These are phyloP conservation scores for Mallotus japonicus DNA, from an alignment of 441 rosid genomes.

Conservation along the genomic window DNA sequence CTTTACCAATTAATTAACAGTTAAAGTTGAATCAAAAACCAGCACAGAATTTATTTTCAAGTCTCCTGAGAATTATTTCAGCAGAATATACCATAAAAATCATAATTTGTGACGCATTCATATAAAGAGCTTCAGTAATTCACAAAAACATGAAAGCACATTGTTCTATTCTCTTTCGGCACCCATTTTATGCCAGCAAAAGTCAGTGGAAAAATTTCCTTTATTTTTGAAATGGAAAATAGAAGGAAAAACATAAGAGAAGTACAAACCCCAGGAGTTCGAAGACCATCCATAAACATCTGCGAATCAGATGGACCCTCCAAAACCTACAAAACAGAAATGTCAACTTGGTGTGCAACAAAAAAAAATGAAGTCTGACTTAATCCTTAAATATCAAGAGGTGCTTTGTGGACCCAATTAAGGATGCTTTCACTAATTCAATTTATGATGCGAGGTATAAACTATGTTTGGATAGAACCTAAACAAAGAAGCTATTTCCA, in stretches of 20 bases:
- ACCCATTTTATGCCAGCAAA: neutral
- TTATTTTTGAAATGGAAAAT: neutral
- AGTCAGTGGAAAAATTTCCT: neutral
- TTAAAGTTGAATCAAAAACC: neutral
- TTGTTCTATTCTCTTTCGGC: neutral
- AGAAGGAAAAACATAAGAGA: conserved; percentile 19
- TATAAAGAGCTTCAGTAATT: neutral
- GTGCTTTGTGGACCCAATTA: conserved; percentile 4
- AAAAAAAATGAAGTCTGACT: neutral
- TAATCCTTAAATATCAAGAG: neutral
- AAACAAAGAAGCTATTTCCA: neutral
- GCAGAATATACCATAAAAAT: neutral
- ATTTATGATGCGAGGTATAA: neutral
- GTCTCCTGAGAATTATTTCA: neutral
- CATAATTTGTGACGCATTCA: neutral
- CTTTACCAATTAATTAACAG: neutral
- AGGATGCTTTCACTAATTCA: neutral
- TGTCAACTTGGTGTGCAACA: neutral
- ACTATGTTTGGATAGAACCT: neutral
- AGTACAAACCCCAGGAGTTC: conserved; percentile 73
- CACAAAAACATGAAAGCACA: neutral
- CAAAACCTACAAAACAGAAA: conserved; percentile 37
- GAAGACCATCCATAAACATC: conserved; percentile 48
- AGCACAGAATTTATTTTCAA: neutral
- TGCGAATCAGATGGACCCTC: conserved; percentile 56